phyloP scores from a whole-genome alignment of 192 early-diverging fungal species.

The Anaeromyces robustus region DNA sequence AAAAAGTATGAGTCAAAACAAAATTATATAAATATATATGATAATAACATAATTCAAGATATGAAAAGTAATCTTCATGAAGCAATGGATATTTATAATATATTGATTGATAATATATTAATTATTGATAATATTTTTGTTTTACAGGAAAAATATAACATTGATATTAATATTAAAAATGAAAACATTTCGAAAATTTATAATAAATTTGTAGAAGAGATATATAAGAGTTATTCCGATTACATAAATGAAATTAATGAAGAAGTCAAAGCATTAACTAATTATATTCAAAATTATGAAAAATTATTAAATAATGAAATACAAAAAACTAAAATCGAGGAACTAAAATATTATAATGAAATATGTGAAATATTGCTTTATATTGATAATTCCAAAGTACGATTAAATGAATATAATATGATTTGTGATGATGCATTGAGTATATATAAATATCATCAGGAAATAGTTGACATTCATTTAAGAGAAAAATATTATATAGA shows the following conservation, averaged over 20 bases:
- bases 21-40: not conserved
- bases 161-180: not conserved
- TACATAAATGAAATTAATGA: not conserved
- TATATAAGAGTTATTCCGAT: not conserved
- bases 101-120: not conserved
- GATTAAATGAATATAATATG: not conserved
- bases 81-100: not conserved
- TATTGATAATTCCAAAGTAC: not conserved
- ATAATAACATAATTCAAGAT: not conserved
- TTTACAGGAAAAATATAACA: not conserved
- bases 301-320: not conserved
- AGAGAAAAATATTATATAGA: not conserved
- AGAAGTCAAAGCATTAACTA: not conserved
- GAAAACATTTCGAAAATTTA: not conserved
- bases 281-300: not conserved
- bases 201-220: not conserved
- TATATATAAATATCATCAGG: not conserved
- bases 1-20: not conserved
- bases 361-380: not conserved
- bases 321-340: not conserved
- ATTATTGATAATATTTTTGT: not conserved
- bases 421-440: not conserved
- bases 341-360: not conserved
- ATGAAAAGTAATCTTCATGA: not conserved
- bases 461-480: not conserved